These are phyloP conservation scores for Cercospora beticola DNA, from an alignment of 2,329 filamentous ascomycete genomes.

Conservation along the genomic window DNA sequence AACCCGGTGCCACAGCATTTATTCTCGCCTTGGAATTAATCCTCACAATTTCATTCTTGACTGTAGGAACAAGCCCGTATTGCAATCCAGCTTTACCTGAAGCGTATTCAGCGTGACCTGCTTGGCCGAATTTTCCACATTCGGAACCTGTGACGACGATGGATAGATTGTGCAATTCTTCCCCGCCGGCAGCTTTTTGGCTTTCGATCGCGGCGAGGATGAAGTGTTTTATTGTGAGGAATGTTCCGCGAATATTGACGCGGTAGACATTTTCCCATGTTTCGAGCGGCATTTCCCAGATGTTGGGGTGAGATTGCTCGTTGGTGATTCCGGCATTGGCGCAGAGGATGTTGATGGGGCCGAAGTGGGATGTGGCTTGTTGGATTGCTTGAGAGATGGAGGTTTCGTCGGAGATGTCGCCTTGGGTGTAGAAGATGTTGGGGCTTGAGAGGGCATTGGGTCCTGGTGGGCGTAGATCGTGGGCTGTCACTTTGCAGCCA, in stretches of 20 bases:
- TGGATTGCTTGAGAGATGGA: conserved; percentile 43
- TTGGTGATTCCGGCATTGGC: conserved; percentile 56
- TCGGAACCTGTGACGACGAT: conserved; percentile 57
- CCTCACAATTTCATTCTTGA: conserved; percentile 57
- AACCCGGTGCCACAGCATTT: conserved; percentile 54
- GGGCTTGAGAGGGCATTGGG: conserved; percentile 34
- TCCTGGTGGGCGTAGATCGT: conserved; percentile 47
- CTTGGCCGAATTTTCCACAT: conserved; percentile 53
- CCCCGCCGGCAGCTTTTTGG: conserved; percentile 38
- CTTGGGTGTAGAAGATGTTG: conserved; percentile 46
- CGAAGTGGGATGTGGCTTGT: conserved; percentile 48
- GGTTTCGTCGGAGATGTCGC: conserved; percentile 51
- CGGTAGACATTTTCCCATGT: conserved; percentile 54
- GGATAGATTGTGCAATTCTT: conserved; percentile 51
- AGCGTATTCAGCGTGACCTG: conserved; percentile 53
- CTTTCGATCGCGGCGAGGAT: conserved; percentile 44
- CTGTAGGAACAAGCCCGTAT: conserved; percentile 53
- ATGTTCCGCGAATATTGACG: conserved; percentile 54
- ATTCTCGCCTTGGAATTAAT: conserved; percentile 53
- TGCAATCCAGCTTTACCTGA: conserved; percentile 53
- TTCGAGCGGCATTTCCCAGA: conserved; percentile 55
- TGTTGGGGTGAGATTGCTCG: conserved; percentile 49
- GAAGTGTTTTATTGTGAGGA: conserved; percentile 58
- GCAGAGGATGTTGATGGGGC: conserved; percentile 54
- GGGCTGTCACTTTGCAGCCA: conserved; percentile 56